A percentile compares a stretch with the other conserved stretches of the same genome.
These are phyloP conservation scores for Collybiopsis luxurians DNA, from an alignment of 768 basidiomycete species.

Conservation along the genomic window DNA sequence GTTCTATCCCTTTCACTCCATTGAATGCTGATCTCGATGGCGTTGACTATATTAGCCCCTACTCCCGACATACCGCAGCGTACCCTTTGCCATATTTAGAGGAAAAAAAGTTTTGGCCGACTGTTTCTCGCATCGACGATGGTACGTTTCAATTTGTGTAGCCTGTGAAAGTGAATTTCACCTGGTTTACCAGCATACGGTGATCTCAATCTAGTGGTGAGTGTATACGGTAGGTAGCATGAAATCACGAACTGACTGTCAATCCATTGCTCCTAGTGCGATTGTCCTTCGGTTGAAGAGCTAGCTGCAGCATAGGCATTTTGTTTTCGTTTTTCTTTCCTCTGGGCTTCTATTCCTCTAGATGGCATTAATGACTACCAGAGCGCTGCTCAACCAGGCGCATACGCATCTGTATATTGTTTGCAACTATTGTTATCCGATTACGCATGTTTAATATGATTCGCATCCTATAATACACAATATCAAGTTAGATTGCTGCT, in stretches of 20 bases:
- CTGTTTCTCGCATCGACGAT: slow-evolving; percentile 90
- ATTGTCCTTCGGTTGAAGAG: slow-evolving; percentile 86
- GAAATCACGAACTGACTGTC: slow-evolving; percentile 10
- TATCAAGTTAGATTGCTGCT: background rate
- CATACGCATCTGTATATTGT: slow-evolving; percentile 25
- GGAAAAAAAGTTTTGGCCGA: slow-evolving; percentile 96
- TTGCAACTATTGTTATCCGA: slow-evolving; percentile 22
- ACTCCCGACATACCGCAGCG: slow-evolving; percentile 86
- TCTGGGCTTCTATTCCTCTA: slow-evolving; percentile 50
- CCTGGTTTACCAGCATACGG: slow-evolving; percentile 65
- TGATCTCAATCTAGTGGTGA: slow-evolving; percentile 84
- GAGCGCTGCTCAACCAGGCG: slow-evolving; percentile 69
- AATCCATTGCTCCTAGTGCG: slow-evolving; percentile 53
- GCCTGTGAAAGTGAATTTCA: background rate
- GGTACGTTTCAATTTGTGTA: slow-evolving; percentile 46
- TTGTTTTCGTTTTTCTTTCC: slow-evolving; percentile 20
- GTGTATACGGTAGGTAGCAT: slow-evolving; percentile 25
- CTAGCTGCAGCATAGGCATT: slow-evolving; percentile 37
- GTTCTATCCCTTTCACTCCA: slow-evolving; percentile 15
- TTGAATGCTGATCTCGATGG: background rate
- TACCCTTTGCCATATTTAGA: slow-evolving; percentile 82
- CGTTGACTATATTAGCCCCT: slow-evolving; percentile 53
- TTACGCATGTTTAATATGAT: background rate
- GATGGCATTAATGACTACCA: slow-evolving; percentile 32
- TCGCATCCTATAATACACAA: background rate